Base-by-base conservation (phyloP, 352 stramenopile species). In the Phytophthora cajani region DNA sequence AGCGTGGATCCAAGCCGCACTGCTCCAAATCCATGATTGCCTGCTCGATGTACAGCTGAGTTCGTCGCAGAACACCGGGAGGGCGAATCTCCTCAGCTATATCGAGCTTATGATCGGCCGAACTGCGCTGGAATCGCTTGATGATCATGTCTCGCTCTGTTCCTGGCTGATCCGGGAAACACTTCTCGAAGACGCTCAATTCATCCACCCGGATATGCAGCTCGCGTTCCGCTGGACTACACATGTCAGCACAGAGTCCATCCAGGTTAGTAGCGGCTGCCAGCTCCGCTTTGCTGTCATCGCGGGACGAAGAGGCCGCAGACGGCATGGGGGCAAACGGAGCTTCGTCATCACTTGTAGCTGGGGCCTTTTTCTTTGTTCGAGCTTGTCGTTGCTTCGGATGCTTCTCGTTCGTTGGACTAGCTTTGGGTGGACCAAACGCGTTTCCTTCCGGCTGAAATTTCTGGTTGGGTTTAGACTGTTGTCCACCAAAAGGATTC, bases 121-220 rank as follows among this genome's bases (percentile, higher is more conserved):
- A 94, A 70, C 84, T 93, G 10, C 90, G 87, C 63, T 97, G 89
- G 56, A 96, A 97, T 25, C 87, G 85, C 70, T 97, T 97, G 54
- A 97, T 88, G 63, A 95, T 95, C 57, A 90, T 64, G 6, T 93
- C 80, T 2, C 79, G 77, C 58, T 94, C 85, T 10, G 56, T 75
- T 1, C 84, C 82, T n/a, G 83, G 79, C 8, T 81, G 54, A 25
- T 80, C 78, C 2, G 88, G 85, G 55, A 87, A 92, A 50, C 80
- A 89, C 46, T 96, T 96, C 61, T 97, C 90, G 51, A 95, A 97
- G 2, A 91, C 69, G 55, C 89, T 96, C 54, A 97, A 60, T 56
- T 97, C 90, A 50, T 97, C 89, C 10, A 94, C 84, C 16, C 88
- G 85, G 49, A 95, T 92, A 62, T 95, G 89, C 49, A 95, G 72